Conservation (phyloP, 495 filamentous ascomycete genomes). For the Lasiosphaeria ovina region DNA sequence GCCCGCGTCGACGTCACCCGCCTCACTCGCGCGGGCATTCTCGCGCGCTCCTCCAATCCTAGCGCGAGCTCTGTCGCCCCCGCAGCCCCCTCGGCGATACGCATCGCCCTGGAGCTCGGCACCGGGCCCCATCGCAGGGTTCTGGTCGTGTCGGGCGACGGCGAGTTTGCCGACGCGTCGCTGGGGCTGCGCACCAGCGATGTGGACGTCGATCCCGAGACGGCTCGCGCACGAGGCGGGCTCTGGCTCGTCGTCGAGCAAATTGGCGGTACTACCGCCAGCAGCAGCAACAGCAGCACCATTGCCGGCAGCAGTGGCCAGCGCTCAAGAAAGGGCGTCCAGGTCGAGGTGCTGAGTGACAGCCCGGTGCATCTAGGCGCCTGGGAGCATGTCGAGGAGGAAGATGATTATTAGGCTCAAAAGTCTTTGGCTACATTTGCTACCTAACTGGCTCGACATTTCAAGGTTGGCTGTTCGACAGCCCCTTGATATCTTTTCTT, state of each 20-base stretch:
- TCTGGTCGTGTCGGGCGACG: constrained; percentile 55
- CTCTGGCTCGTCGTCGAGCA: constrained; percentile 81
- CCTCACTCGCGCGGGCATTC: constrained; percentile 57
- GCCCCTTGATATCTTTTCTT: no score
- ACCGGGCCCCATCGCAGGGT: constrained; percentile 58
- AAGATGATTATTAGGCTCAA: constrained; percentile 28
- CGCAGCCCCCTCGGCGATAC: constrained; percentile 44
- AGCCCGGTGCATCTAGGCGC: constrained; percentile 58
- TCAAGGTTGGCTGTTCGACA: no score
- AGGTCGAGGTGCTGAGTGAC: constrained; percentile 70
- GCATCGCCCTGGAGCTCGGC: constrained; percentile 65
- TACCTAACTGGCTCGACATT: no score
- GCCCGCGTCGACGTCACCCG: constrained; percentile 50
- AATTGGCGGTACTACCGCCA: constrained; percentile 43
- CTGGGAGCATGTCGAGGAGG: constrained; percentile 39
- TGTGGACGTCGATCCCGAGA: constrained; percentile 63
- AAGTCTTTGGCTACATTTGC: no score
- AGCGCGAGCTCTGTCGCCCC: constrained; percentile 6
- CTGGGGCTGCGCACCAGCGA: constrained; percentile 68
- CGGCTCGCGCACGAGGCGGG: constrained; percentile 45
- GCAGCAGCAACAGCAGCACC: constrained; percentile 1
- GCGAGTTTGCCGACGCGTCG: constrained; percentile 65
- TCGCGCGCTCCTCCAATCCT: constrained; percentile 25
- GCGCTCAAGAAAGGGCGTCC: constrained; percentile 51
- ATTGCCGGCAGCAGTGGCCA: not conserved